Evolutionary conservation across 805 yeast species (phyloP).

Genomic region (Barnettozyma vustinii): DNA sequence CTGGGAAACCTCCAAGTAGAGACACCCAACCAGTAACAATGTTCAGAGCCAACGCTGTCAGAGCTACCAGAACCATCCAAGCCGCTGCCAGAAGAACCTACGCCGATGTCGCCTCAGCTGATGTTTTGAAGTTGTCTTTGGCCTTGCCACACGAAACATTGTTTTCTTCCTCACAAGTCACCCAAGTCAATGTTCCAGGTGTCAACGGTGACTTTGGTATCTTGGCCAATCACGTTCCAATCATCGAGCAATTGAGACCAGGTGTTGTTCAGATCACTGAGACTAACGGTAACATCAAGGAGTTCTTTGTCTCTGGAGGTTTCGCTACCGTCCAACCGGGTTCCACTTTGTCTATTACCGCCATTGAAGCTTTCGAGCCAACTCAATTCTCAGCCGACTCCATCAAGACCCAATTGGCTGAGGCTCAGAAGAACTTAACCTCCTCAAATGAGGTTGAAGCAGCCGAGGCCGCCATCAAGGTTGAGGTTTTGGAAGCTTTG

Average conservation of each 20-base stretch:
- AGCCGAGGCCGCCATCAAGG: conserved; percentile 92
- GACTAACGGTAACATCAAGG: conserved; percentile 61
- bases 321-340: conserved; percentile 95
- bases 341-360: conserved; percentile 82
- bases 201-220: conserved; percentile 95
- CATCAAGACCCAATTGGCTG: conserved; percentile 76
- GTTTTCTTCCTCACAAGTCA: conserved; percentile 42
- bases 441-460: conserved; percentile 84
- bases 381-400: conserved; percentile 79
- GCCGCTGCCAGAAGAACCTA: conserved; percentile 69
- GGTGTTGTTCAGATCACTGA: conserved; percentile 92
- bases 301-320: conserved; percentile 92
- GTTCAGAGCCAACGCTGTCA: conserved; percentile 26
- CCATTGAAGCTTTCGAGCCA: conserved; percentile 92
- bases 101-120: conserved; percentile 77
- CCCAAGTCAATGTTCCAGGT: conserved; percentile 93
- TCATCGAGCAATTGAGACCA: conserved; percentile 92
- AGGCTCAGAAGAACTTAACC: conserved; percentile 86
- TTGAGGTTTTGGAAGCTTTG: conserved; percentile 94
- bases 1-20: conserved; percentile 1
- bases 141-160: conserved; percentile 83
- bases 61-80: conserved; percentile 36
- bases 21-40: conserved; percentile 13
- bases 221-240: conserved; percentile 95
- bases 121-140: conserved; percentile 78